Evolutionary conservation across 2,329 filamentous ascomycete genomes (phyloP), one percentile per base, ranked within the genome.

Genomic region (Alternaria alternata): DNA sequence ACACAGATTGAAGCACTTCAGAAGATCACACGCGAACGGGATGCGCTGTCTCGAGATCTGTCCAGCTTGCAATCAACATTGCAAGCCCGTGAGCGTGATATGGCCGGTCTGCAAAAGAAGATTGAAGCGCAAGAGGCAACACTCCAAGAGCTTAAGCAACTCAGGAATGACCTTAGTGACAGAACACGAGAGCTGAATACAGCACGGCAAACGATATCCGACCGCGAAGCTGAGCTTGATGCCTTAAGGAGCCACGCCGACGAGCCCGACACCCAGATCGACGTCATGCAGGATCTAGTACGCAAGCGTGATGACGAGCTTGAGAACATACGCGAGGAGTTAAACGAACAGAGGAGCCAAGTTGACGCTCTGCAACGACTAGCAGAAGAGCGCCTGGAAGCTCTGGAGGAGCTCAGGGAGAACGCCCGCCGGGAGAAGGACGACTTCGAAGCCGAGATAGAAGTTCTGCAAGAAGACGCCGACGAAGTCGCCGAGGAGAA

Each of bases 381-480:
- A 30, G 77, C 77, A 14, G 73, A 78, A 30, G 76, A 79, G 34
- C 70, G 76, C 16, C 70, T 78, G 6, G 61, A 69, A 18, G 82
- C 86, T 55, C 78, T 88, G 4, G 82, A 85, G 57, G 83, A 88
- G 60, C 80, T 84, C 11, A 78, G 82, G 22, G 80, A 81, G 22
- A 81, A 83, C 56, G 78, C 87, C 7, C 78, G 66, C 20, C 70
- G 60, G n/a, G 69, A 73, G 30, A 76, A 74, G 61, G 77, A 86
- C 48, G 82, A 85, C 30, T 75, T 89, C 9, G 85, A 89, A 68
- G 85, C 88, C 32, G 85, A 86, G 59, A 83, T 86, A 18, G 73
- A 81, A 34, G 79, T 84, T 6, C 69, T 84, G 1, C 80, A 83
- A 57, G 76, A 78, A 28, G 76, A 75, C 30, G 73, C 79, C 7